Percentiles rank a stretch among this genome's conserved stretches.
Conservation (phyloP, 2,329 filamentous ascomycete species). For the Claviceps capensis region DNA sequence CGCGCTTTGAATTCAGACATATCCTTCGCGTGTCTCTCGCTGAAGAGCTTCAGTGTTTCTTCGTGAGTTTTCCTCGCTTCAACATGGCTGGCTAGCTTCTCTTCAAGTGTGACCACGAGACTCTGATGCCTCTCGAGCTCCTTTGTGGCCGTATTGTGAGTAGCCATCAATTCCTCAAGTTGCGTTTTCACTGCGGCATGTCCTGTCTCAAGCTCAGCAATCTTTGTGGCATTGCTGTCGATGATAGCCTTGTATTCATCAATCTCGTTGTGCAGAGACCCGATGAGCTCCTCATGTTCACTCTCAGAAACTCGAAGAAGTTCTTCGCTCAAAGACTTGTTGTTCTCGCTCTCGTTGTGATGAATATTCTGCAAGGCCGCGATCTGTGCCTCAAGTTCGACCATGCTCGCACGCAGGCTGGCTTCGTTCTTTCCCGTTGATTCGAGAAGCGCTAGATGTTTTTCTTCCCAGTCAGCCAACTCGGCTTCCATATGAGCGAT, state of each 20-base stretch:
- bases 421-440: conserved; percentile 60
- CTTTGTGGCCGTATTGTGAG: conserved; percentile 36
- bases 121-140: conserved; percentile 32
- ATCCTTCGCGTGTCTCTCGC: conserved; percentile 35
- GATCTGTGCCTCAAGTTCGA: conserved; percentile 53
- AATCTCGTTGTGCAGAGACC: conserved; percentile 57
- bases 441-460: conserved; percentile 57
- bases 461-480: conserved; percentile 59
- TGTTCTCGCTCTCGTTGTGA: conserved; percentile 28
- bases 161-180: conserved; percentile 50
- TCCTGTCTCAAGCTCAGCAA: conserved; percentile 60
- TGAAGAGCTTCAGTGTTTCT: conserved; percentile 34
- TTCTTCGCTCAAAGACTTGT: conserved; percentile 26
- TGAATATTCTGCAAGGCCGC: conserved; percentile 28
- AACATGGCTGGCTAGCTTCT: conserved; percentile 47
- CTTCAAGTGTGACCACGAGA: conserved; percentile 39
- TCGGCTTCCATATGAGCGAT: conserved; percentile 58
- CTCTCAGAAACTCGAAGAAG: conserved; percentile 31
- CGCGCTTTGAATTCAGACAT: conserved; percentile 32
- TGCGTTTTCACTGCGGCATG: conserved; percentile 53
- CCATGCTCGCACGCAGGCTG: conserved; percentile 57
- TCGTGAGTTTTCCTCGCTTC: conserved; percentile 41
- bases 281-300: conserved; percentile 46
- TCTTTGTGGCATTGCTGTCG: conserved; percentile 50
- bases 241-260: conserved; percentile 69